Base-by-base conservation (phyloP, 2,329 filamentous ascomycete genomes). In the Pyricularia sp. region DNA sequence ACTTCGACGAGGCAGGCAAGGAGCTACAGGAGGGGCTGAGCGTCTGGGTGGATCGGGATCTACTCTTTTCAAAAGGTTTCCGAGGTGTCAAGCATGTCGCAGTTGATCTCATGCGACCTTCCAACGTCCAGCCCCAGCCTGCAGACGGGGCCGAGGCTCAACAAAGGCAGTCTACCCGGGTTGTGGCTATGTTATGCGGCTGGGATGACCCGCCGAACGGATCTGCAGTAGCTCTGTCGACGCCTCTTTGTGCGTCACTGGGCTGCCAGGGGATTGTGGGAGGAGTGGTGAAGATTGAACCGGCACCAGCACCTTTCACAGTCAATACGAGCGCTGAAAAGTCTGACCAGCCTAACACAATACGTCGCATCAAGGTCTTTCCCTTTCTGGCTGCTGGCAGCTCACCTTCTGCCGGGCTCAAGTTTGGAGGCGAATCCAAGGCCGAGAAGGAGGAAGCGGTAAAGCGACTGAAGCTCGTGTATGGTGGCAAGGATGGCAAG, bases 161-260 rank as follows among this genome's bases (percentile, higher is more conserved):
- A 24, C 55, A 59, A 28, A 59, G 16, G 30, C 55, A 59, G 55
- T 80, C 87, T 1, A 78, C 81, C 19, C 93, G 88, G 69, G 77
- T 97, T 1, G 83, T 97, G 49, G 93, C 92, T 2, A 85, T 84
- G 67, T 75, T 97, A 3, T 79, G 84, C 53, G 78, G 85, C 1
- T 99, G 94, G 96, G 84, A 93, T 66, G 91, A 96, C 71, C 88
- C 92, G 1, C 92, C 94, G 0, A 91, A 93, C 71, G 87, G 86
- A 64, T 87, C 89, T 68, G 89, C 93, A 67, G 84, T 86, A 62
- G 91, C 91, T 1, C 79, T 99, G 28, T 97, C 94, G 1, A 84
- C 87, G 0, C 77, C 87, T 3, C 78, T 99, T 7, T 96, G 90
- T 74, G 83, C 84, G 33, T 84, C 89, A 0, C 80, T 99, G 26